phyloP scores from a whole-genome alignment of 1,284 basidiomycete species.

The Ustilago sp. region DNA sequence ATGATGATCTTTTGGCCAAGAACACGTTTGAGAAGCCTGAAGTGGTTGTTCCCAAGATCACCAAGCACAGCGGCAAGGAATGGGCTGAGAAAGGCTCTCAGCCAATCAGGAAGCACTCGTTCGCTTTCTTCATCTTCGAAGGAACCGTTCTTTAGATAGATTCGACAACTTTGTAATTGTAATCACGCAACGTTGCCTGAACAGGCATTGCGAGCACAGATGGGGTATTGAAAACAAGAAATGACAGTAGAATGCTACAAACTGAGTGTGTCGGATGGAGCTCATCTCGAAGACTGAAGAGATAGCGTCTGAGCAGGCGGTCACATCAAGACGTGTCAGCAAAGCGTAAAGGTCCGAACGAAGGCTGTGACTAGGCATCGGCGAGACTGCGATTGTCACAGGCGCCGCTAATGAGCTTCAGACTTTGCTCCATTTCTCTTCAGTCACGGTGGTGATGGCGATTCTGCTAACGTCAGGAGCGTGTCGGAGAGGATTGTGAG shows the following conservation, averaged over 20 bases:
- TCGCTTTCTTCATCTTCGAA: constrained; percentile 42
- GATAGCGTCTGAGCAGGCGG: neutral
- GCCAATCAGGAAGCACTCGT: constrained; percentile 42
- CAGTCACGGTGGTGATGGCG: constrained; percentile 28
- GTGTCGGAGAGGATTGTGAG: constrained; percentile 23
- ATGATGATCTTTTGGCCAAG: constrained; percentile 39
- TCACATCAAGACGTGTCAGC: neutral
- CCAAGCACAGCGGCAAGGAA: constrained; percentile 28
- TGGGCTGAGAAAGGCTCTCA: constrained; percentile 18
- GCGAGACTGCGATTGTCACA: neutral
- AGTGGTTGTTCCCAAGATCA: constrained; percentile 31
- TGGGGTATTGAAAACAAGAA: neutral
- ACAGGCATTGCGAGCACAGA: neutral
- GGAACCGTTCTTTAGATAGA: constrained; percentile 14
- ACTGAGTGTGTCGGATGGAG: neutral
- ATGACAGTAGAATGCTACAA: neutral
- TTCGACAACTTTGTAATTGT: neutral
- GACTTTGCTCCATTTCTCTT: constrained; percentile 29
- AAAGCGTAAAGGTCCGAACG: neutral
- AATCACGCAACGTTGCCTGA: neutral
- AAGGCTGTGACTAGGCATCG: neutral
- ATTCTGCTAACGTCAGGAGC: constrained; percentile 30
- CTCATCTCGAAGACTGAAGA: neutral
- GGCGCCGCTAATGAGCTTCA: neutral
- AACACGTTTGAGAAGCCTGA: constrained; percentile 49